Conservation (phyloP, 129 eudicot genomes). For the Flaveria trinervia region DNA sequence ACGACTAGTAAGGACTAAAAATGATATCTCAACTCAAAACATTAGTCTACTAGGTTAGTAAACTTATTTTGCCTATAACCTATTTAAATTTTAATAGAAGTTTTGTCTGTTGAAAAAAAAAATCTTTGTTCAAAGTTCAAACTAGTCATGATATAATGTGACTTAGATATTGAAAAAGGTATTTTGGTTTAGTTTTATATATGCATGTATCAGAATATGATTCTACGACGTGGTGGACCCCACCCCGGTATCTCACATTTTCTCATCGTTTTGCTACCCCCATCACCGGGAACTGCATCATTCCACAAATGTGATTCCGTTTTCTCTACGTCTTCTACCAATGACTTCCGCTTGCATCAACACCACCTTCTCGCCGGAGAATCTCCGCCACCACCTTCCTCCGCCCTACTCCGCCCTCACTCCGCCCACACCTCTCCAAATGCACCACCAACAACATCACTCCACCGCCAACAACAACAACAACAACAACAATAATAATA, state of each 20-base stretch:
- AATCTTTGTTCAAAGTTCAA: too few species aligned
- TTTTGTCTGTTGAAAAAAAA: too few species aligned
- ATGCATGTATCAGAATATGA: slow-evolving; percentile 17
- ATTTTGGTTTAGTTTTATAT: too few species aligned
- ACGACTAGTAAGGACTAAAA: too few species aligned
- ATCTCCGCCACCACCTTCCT: slow-evolving; percentile 40
- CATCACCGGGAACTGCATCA: background rate
- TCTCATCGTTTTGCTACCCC: slow-evolving; percentile 25
- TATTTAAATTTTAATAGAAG: too few species aligned
- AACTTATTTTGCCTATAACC: too few species aligned
- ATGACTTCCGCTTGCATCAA: slow-evolving; percentile 83
- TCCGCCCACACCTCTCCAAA: slow-evolving; percentile 47
- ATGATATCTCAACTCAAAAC: too few species aligned
- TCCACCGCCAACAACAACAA: background rate
- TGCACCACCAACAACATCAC: slow-evolving; percentile 17
- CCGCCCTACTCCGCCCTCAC: slow-evolving; percentile 43
- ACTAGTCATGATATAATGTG: too few species aligned
- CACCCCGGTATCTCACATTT: slow-evolving; percentile 1
- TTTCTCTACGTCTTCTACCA: background rate
- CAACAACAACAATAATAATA: too few species aligned
- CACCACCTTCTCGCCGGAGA: slow-evolving; percentile 52
- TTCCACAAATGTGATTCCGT: slow-evolving; percentile 5
- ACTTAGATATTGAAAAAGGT: too few species aligned
- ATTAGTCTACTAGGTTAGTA: too few species aligned
- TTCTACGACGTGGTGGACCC: slow-evolving; percentile 9